Conservation (phyloP, 139 green algal species). For the Eudorina sp. region DNA sequence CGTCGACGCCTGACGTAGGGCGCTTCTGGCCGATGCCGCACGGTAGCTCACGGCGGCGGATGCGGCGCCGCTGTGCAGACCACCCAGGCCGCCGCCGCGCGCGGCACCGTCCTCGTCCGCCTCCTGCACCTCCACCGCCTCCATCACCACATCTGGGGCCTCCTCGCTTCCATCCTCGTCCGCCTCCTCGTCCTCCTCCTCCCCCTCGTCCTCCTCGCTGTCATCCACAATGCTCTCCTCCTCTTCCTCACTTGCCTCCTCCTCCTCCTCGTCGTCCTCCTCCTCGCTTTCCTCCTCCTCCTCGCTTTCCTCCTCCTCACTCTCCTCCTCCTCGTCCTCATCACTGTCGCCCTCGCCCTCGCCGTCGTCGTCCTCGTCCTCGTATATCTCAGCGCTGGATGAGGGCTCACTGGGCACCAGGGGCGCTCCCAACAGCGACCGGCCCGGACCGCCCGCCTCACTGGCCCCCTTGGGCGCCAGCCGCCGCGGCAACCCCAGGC, state of each 20-base stretch:
- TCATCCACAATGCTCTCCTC: not conserved
- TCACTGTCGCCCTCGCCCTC: not conserved
- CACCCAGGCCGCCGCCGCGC: not conserved
- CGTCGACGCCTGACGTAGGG: too few species aligned
- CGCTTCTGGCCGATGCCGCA: too few species aligned
- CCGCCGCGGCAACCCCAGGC: not conserved
- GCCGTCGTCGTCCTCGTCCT: not conserved
- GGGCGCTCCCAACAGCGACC: not conserved
- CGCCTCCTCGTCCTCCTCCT: not conserved
- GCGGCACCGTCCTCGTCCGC: conserved; percentile 9
- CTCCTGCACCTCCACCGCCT: not conserved
- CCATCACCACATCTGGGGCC: too few species aligned
- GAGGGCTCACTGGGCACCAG: not conserved
- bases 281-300: not conserved
- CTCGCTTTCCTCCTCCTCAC: not conserved
- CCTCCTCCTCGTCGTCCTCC: not conserved
- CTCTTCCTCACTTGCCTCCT: not conserved
- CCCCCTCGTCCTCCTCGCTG: not conserved
- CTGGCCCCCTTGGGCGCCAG: not conserved
- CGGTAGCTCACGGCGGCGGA: too few species aligned
- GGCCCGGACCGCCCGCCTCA: not conserved
- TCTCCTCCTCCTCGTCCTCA: not conserved
- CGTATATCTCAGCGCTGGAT: not conserved
- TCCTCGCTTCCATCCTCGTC: not conserved
- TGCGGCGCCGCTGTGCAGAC: too few species aligned